Evolutionary conservation across 2,329 filamentous ascomycete genomes (phyloP).

Genomic region (Pezicula carpinea): DNA sequence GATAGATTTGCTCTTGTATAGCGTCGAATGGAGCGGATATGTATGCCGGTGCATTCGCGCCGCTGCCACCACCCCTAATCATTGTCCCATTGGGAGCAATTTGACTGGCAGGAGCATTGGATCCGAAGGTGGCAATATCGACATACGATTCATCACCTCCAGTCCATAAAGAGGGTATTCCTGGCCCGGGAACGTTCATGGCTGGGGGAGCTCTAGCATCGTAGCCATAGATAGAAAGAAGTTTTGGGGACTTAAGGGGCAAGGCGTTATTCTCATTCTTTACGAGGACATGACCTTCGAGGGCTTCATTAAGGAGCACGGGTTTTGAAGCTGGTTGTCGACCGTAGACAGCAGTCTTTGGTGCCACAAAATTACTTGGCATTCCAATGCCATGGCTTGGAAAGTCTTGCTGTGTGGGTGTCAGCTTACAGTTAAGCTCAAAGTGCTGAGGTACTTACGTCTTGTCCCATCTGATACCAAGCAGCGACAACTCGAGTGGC

Average conservation of each 20-base stretch:
- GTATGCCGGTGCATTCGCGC: slow-evolving; percentile 42
- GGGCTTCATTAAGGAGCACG: slow-evolving; percentile 49
- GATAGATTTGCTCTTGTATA: slow-evolving; percentile 43
- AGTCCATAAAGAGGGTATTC: not conserved
- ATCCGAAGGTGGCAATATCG: not conserved
- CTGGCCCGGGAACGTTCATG: not conserved
- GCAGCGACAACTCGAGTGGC: slow-evolving; percentile 54
- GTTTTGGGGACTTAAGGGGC: slow-evolving; percentile 41
- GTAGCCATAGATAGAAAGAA: slow-evolving; percentile 58
- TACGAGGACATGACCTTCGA: slow-evolving; percentile 61
- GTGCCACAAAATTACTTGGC: slow-evolving; percentile 41
- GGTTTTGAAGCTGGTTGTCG: slow-evolving; percentile 44
- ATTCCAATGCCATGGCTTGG: slow-evolving; percentile 41
- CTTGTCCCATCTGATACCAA: slow-evolving; percentile 56
- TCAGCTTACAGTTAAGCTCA: not conserved
- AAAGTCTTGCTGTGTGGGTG: slow-evolving; percentile 11
- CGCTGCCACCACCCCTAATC: slow-evolving; percentile 41
- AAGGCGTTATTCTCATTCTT: slow-evolving; percentile 50
- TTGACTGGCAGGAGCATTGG: slow-evolving; percentile 10
- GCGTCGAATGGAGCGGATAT: slow-evolving; percentile 52
- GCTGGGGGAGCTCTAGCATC: slow-evolving; percentile 35
- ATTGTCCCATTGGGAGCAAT: slow-evolving; percentile 44
- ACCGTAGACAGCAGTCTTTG: slow-evolving; percentile 50
- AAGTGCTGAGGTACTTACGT: slow-evolving; percentile 27
- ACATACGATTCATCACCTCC: not conserved